phyloP scores from a whole-genome alignment of 768 basidiomycete genomes.

The Terana coerulea region DNA sequence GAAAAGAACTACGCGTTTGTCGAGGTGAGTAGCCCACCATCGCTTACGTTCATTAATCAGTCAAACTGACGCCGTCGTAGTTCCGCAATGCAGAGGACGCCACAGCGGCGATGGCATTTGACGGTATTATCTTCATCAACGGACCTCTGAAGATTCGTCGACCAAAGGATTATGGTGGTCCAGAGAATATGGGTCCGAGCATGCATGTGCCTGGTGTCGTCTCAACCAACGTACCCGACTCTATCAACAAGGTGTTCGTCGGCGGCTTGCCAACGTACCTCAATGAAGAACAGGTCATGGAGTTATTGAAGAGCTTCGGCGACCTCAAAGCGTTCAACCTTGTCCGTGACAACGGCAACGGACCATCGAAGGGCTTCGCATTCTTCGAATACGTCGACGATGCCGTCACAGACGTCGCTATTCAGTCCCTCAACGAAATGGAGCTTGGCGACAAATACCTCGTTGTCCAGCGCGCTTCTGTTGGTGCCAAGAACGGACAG shows the following conservation, averaged over 20 bases:
- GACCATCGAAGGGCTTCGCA: slow-evolving; percentile 93
- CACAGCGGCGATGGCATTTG: slow-evolving; percentile 94
- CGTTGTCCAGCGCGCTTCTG: slow-evolving; percentile 94
- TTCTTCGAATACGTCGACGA: slow-evolving; percentile 98
- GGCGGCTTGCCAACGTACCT: slow-evolving; percentile 94
- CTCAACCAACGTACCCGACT: slow-evolving; percentile 96
- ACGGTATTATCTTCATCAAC: slow-evolving; percentile 94
- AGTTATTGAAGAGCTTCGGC: slow-evolving; percentile 94
- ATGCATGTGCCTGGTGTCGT: slow-evolving; percentile 92
- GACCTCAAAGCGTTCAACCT: slow-evolving; percentile 98
- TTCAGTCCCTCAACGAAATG: slow-evolving; percentile 96
- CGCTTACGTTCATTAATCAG: not conserved
- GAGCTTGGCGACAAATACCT: slow-evolving; percentile 93
- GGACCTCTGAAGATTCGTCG: slow-evolving; percentile 96
- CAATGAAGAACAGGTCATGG: slow-evolving; percentile 98
- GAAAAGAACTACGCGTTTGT: slow-evolving; percentile 99
- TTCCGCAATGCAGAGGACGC: slow-evolving; percentile 98
- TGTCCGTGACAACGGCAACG: slow-evolving; percentile 90
- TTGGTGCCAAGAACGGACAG: slow-evolving; percentile 81
- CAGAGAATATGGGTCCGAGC: slow-evolving; percentile 55
- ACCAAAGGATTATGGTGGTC: slow-evolving; percentile 94
- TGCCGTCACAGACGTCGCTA: slow-evolving; percentile 88
- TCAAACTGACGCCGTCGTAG: slow-evolving; percentile 38
- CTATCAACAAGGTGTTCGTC: slow-evolving; percentile 96
- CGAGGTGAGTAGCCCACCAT: slow-evolving; percentile 59